A percentile compares a stretch with the other conserved stretches of the same genome.
Conservation (phyloP, 495 filamentous ascomycete genomes). For the Saxispiralis lemnorum region DNA sequence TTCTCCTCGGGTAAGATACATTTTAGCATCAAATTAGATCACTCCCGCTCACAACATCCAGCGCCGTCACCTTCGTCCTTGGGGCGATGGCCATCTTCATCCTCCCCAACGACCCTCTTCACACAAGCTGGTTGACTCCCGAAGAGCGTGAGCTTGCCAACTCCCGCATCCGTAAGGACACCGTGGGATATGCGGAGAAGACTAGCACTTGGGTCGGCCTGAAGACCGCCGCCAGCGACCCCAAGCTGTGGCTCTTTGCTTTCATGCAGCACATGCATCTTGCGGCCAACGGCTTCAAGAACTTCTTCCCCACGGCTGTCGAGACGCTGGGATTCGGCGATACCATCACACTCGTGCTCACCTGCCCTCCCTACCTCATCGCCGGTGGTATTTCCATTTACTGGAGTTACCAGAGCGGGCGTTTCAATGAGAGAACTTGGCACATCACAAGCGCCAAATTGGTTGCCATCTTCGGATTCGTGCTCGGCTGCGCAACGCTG, state of each 20-base stretch:
- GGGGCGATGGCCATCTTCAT: conserved; percentile 22
- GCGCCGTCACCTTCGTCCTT: conserved; percentile 26
- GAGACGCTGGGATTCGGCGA: conserved; percentile 33
- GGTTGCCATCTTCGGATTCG: conserved; percentile 33
- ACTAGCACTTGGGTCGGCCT: conserved; percentile 23
- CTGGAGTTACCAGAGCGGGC: conserved; percentile 27
- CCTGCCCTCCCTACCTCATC: conserved; percentile 34
- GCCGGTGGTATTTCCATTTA: conserved; percentile 30
- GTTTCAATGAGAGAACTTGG: conserved; percentile 32
- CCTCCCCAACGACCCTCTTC: conserved; percentile 7
- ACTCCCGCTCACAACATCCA: background rate
- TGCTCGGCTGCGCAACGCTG: conserved; percentile 27
- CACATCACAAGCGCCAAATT: conserved; percentile 29
- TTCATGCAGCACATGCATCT: conserved; percentile 20
- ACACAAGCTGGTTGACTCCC: conserved; percentile 6
- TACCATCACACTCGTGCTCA: conserved; percentile 35
- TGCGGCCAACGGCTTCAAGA: conserved; percentile 28
- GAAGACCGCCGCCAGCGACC: conserved; percentile 23
- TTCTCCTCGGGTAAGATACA: background rate
- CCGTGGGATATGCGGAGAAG: conserved; percentile 12
- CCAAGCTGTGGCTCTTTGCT: conserved; percentile 25
- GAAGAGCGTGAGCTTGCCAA: conserved; percentile 4
- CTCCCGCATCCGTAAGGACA: conserved; percentile 21
- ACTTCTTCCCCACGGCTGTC: conserved; percentile 40
- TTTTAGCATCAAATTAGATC: background rate